These are phyloP conservation scores for Triadica sebifera DNA, from an alignment of 345 rosid species.

Conservation along the genomic window DNA sequence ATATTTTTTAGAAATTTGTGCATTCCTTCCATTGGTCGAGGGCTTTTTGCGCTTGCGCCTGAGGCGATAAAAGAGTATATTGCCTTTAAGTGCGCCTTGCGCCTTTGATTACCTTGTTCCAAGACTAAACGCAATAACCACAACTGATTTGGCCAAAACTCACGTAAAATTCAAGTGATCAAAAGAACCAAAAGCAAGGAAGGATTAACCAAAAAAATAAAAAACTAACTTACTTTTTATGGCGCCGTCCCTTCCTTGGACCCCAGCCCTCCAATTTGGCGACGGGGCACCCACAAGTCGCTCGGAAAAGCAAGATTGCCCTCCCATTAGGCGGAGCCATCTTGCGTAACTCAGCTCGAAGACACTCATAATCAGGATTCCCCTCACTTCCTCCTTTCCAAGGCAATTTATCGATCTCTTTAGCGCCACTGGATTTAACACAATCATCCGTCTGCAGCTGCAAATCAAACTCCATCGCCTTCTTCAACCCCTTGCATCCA, in stretches of 20 bases:
- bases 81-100: no score
- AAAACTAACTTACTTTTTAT: constrained; percentile 83
- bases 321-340: constrained; percentile 97
- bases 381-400: constrained; percentile 88
- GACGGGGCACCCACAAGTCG: constrained; percentile 81
- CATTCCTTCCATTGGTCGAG: no score
- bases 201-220: neutral
- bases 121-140: neutral
- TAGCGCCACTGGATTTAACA: constrained; percentile 43
- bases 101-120: no score
- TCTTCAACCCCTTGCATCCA: constrained; percentile 80
- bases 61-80: no score
- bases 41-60: no score
- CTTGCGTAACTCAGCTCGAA: constrained; percentile 78
- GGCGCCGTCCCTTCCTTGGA: constrained; percentile 70
- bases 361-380: constrained; percentile 88
- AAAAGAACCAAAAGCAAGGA: neutral
- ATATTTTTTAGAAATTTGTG: no score
- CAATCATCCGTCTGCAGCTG: constrained; percentile 81
- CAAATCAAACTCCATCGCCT: constrained; percentile 93
- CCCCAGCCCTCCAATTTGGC: constrained; percentile 93
- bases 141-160: neutral
- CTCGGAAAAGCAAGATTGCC: constrained; percentile 77
- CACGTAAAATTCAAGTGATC: neutral
- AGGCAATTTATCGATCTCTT: constrained; percentile 70